Base-by-base conservation (phyloP, 495 filamentous ascomycete species). In the Neurospora tetrasperma region DNA sequence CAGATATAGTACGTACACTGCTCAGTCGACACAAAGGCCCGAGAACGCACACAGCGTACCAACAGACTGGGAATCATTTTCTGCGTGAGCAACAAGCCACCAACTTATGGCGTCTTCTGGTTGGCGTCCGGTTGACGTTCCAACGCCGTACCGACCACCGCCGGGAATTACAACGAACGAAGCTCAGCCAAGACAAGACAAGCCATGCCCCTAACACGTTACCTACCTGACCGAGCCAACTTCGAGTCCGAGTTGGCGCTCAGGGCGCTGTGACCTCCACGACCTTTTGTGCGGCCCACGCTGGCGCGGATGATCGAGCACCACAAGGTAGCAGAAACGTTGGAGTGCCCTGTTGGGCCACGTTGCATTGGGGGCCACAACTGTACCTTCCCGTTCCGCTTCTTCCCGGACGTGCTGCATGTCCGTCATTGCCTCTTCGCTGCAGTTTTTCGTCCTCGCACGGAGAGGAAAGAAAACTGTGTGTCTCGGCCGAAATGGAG, bases 371-470 rank as follows among this genome's bases (percentile, higher is more conserved):
- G 72, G 72, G 73, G 73, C 70, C 41, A 68, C 38, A 70, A 74
- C 73, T 68, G 72, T 74, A 75, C 70, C 77, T 75, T 77, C 74
- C 77, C 77, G 75, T 75, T 74, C 75, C 76, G 73, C 75, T 73
- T 35, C 71, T 73, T 74, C 75, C 75, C 73, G 75, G 72, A 69
- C 70, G 71, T 48, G 69, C 70, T 73, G 73, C 75, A 74, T 76
- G 75, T 69, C 76, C 71, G 76, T 78, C 74, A 76, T 77, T 76
- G 74, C 76, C 74, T 75, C 75, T 54, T 44, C 62, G 73, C 70
- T 74, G 73, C 75, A 70, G 72, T 59, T 59, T 59, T 7, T 23
- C 48, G 11, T 12, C 48, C 48, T 59, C 48, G 48, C 48, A 54
- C 46, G 46, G 20, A 54, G 44, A 48, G 44, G 43, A 44, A 10